These are phyloP conservation scores for Fusarium equiseti DNA, from an alignment of 2,329 filamentous ascomycete species.

Conservation along the genomic window DNA sequence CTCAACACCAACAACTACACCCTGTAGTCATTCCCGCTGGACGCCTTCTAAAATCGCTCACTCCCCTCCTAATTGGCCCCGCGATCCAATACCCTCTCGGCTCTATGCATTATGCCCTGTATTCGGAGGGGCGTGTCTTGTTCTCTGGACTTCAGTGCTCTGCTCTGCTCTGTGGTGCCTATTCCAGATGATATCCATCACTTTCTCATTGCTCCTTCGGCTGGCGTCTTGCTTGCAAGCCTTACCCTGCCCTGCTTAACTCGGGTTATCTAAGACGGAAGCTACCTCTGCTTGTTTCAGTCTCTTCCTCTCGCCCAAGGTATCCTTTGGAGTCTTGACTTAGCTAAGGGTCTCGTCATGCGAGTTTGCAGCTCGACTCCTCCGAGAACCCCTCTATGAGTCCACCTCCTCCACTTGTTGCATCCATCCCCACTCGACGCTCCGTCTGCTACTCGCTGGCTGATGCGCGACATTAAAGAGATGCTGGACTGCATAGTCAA, in stretches of 20 bases:
- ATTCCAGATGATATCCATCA: constrained; percentile 16
- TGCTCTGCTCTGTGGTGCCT: constrained; percentile 12
- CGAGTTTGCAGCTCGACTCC: constrained; percentile 40
- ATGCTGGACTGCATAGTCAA: constrained; percentile 41
- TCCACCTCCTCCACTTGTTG: constrained; percentile 45
- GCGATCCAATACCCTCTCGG: constrained; percentile 32
- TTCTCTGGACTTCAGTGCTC: background rate
- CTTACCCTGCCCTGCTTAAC: constrained; percentile 4
- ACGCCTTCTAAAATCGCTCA: constrained; percentile 41
- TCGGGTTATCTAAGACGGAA: constrained; percentile 28
- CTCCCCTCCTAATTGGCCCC: constrained; percentile 35
- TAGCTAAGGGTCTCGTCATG: constrained; percentile 33
- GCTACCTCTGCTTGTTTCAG: constrained; percentile 14
- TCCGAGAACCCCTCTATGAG: constrained; percentile 44
- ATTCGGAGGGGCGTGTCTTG: constrained; percentile 31
- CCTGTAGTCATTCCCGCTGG: constrained; percentile 37
- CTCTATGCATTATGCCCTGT: constrained; percentile 31
- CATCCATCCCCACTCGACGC: constrained; percentile 39
- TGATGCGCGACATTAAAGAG: constrained; percentile 44
- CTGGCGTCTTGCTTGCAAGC: constrained; percentile 8
- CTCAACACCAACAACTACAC: constrained; percentile 36
- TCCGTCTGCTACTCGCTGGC: constrained; percentile 41
- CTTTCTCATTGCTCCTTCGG: background rate
- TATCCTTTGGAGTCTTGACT: constrained; percentile 4
- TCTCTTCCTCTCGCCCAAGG: constrained; percentile 5